Percentiles rank a stretch among this genome's conserved stretches.
phyloP scores from a whole-genome alignment of 768 basidiomycete genomes.

The Psilocybe azurescens region DNA sequence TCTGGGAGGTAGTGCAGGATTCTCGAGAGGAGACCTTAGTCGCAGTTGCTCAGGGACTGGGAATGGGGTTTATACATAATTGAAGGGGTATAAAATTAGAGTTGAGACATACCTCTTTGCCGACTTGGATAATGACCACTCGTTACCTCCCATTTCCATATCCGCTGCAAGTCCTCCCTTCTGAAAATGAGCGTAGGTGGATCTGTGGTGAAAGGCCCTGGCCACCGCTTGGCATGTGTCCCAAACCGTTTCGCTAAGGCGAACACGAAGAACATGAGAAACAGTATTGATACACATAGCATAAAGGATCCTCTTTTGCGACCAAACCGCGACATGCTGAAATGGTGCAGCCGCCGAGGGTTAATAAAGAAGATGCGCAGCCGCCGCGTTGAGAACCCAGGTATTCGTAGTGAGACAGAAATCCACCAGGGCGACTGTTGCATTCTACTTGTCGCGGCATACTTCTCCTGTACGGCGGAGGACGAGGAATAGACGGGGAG shows the following conservation, averaged over 20 bases:
- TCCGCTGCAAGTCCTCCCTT: slow-evolving; percentile 81
- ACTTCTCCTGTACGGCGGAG: slow-evolving; percentile 68
- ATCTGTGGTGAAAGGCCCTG: slow-evolving; percentile 57
- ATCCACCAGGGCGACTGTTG: slow-evolving; percentile 60
- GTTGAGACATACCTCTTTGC: slow-evolving; percentile 62
- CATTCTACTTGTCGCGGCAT: slow-evolving; percentile 38
- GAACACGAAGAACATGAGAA: slow-evolving; percentile 58
- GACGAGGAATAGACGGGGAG: slow-evolving; percentile 39
- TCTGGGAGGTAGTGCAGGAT: slow-evolving; percentile 76
- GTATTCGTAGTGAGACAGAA: slow-evolving; percentile 62
- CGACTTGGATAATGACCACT: slow-evolving; percentile 95
- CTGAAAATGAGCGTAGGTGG: slow-evolving; percentile 76
- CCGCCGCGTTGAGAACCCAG: slow-evolving; percentile 59
- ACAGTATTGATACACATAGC: slow-evolving; percentile 51
- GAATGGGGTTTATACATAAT: neutral
- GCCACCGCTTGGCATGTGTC: slow-evolving; percentile 66
- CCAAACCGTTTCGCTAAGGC: slow-evolving; percentile 67
- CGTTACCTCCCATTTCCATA: slow-evolving; percentile 96
- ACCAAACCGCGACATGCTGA: slow-evolving; percentile 60
- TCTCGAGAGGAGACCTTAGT: slow-evolving; percentile 58
- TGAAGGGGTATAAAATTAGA: neutral
- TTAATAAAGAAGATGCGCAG: slow-evolving; percentile 67
- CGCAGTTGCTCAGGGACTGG: slow-evolving; percentile 77
- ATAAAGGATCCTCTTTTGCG: slow-evolving; percentile 60
- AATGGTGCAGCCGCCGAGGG: slow-evolving; percentile 61